These are phyloP conservation scores for Macadamia tetraphylla DNA, from an alignment of 164 flowering plant genomes.

Conservation along the genomic window DNA sequence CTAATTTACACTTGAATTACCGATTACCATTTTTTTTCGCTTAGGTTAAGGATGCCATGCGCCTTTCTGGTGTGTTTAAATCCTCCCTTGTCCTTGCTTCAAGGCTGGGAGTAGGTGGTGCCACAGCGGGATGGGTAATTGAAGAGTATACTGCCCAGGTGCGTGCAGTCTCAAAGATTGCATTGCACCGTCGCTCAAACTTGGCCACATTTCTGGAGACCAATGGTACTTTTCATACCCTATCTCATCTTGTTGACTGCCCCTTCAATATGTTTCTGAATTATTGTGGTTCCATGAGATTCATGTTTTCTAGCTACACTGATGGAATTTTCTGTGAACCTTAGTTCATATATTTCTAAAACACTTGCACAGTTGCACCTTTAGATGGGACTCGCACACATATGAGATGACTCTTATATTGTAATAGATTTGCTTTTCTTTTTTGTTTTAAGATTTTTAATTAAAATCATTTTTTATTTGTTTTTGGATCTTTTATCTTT, in stretches of 20 bases:
- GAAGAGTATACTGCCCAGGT: slow-evolving; percentile 92
- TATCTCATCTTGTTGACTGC: neutral
- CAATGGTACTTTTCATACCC: slow-evolving; percentile 51
- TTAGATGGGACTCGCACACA: neutral
- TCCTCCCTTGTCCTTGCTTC: slow-evolving; percentile 63
- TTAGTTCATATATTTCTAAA: neutral
- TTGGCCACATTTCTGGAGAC: slow-evolving; percentile 77
- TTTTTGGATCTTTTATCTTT: no score
- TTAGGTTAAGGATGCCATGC: slow-evolving; percentile 93
- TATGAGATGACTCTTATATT: no score
- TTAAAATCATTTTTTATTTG: no score
- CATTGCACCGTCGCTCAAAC: slow-evolving; percentile 79
- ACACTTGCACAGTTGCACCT: neutral
- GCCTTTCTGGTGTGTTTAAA: slow-evolving; percentile 80
- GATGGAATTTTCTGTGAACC: no score
- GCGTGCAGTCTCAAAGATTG: slow-evolving; percentile 93
- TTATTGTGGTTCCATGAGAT: no score
- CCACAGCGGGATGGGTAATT: slow-evolving; percentile 68
- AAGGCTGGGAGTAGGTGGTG: slow-evolving; percentile 73
- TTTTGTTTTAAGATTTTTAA: no score
- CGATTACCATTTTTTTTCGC: slow-evolving; percentile 5
- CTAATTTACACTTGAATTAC: neutral
- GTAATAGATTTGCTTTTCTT: no score
- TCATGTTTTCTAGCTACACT: no score
- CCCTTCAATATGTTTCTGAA: neutral